These are phyloP conservation scores for Leccinum arenicola DNA, from an alignment of 768 basidiomycete genomes.

Conservation along the genomic window DNA sequence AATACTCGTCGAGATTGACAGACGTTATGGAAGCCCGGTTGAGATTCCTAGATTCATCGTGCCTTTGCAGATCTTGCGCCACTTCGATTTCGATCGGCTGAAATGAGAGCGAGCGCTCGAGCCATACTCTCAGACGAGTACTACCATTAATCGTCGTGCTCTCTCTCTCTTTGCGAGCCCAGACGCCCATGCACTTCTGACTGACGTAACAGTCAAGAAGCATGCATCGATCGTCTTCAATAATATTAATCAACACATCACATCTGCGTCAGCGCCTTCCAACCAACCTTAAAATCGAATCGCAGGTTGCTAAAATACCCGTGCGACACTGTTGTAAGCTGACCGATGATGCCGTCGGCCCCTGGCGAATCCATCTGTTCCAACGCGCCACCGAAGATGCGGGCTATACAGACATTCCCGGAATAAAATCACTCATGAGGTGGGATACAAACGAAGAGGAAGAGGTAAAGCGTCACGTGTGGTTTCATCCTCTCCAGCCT, in stretches of 20 bases:
- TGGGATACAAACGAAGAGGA: slow-evolving; percentile 13
- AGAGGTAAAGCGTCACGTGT: slow-evolving; percentile 26
- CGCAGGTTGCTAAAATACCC: slow-evolving; percentile 2
- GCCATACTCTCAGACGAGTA: neutral
- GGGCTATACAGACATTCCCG: slow-evolving; percentile 17
- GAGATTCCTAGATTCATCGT: slow-evolving; percentile 21
- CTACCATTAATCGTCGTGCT: neutral
- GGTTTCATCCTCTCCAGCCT: slow-evolving; percentile 13
- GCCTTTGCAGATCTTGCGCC: slow-evolving; percentile 20
- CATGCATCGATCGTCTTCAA: slow-evolving; percentile 11
- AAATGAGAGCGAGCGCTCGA: slow-evolving; percentile 1
- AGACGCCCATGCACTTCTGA: neutral
- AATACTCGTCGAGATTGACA: slow-evolving; percentile 23
- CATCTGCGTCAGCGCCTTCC: slow-evolving; percentile 11
- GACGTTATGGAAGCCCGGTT: slow-evolving; percentile 14
- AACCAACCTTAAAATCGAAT: slow-evolving; percentile 22
- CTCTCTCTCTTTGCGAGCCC: slow-evolving; percentile 3
- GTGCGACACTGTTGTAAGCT: slow-evolving; percentile 5
- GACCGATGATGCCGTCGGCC: slow-evolving; percentile 11
- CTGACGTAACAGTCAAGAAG: slow-evolving; percentile 9
- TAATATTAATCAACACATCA: slow-evolving; percentile 20
- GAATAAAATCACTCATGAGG: slow-evolving; percentile 22
- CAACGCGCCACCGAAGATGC: slow-evolving; percentile 15
- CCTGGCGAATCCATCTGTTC: slow-evolving; percentile 13
- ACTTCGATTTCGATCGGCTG: slow-evolving; percentile 18